Evolutionary conservation across 306 rosid species (phyloP).

Genomic region (Dryas drummondii): DNA sequence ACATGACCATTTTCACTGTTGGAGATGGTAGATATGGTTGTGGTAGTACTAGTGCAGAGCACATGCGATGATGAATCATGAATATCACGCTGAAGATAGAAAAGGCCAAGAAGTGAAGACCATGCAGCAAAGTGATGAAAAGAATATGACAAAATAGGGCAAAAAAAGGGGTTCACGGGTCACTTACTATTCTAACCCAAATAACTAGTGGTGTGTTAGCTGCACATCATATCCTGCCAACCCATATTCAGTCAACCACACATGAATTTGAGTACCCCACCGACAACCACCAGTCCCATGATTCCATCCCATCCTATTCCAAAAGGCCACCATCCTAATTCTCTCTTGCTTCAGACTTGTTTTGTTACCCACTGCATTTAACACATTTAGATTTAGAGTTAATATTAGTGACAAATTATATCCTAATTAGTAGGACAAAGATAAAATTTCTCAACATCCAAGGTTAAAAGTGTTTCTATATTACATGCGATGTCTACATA

Average conservation of each 20-base stretch:
- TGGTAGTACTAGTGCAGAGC: background rate
- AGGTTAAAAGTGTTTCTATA: too few species aligned
- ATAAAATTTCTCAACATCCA: too few species aligned
- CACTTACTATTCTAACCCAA: too few species aligned
- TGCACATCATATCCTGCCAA: conserved; percentile 30
- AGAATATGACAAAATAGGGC: conserved; percentile 15
- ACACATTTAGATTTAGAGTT: too few species aligned
- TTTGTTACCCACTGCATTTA: too few species aligned
- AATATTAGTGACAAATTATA: too few species aligned
- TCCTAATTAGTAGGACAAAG: too few species aligned
- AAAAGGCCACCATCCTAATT: too few species aligned
- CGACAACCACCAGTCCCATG: background rate
- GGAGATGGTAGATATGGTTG: background rate
- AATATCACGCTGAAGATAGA: background rate
- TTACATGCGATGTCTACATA: too few species aligned
- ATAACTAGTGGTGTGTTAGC: background rate
- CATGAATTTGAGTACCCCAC: background rate
- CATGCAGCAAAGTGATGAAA: conserved; percentile 26
- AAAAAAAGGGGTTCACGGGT: too few species aligned
- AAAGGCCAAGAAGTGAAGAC: conserved; percentile 29
- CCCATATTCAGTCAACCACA: background rate
- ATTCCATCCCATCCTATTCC: too few species aligned
- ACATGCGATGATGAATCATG: background rate
- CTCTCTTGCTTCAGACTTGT: too few species aligned
- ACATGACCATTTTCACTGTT: background rate